These are phyloP conservation scores for Podospora conica DNA, from an alignment of 495 filamentous ascomycete genomes.

Conservation along the genomic window DNA sequence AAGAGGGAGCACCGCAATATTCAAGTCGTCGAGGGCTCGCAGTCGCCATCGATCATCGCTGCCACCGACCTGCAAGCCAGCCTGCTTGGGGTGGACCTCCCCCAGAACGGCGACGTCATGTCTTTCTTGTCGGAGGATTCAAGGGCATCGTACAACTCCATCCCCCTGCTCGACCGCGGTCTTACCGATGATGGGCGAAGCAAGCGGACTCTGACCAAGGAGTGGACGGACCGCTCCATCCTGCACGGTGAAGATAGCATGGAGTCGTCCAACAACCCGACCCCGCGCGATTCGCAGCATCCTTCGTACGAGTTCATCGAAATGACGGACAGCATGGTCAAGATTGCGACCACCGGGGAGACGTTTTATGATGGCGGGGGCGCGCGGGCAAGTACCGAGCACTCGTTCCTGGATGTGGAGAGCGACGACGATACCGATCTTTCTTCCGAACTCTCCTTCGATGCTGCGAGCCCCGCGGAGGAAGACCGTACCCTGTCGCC, in stretches of 20 bases:
- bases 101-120: constrained; percentile 25
- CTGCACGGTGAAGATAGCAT: constrained; percentile 29
- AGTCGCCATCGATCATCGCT: constrained; percentile 15
- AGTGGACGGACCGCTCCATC: constrained; percentile 44
- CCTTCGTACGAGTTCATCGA: constrained; percentile 45
- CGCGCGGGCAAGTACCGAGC: constrained; percentile 31
- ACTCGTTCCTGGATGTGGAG: constrained; percentile 61
- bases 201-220: constrained; percentile 29
- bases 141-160: constrained; percentile 63
- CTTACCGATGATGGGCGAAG: constrained; percentile 52
- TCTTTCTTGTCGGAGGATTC: constrained; percentile 48
- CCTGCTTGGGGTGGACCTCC: constrained; percentile 18
- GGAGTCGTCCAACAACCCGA: constrained; percentile 25
- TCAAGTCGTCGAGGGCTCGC: constrained; percentile 35
- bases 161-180: constrained; percentile 68
- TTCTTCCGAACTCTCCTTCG: constrained; percentile 74
- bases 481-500: constrained; percentile 30
- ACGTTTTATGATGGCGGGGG: constrained; percentile 14
- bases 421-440: constrained; percentile 68
- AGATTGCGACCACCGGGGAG: constrained; percentile 23
- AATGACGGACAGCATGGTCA: constrained; percentile 41
- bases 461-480: constrained; percentile 49
- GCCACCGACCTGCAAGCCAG: constrained; percentile 17
- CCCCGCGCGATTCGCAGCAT: constrained; percentile 30
- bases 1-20: constrained; percentile 43